Conservation (phyloP, 169 alveolate genomes). For the Babesia bigemina region DNA sequence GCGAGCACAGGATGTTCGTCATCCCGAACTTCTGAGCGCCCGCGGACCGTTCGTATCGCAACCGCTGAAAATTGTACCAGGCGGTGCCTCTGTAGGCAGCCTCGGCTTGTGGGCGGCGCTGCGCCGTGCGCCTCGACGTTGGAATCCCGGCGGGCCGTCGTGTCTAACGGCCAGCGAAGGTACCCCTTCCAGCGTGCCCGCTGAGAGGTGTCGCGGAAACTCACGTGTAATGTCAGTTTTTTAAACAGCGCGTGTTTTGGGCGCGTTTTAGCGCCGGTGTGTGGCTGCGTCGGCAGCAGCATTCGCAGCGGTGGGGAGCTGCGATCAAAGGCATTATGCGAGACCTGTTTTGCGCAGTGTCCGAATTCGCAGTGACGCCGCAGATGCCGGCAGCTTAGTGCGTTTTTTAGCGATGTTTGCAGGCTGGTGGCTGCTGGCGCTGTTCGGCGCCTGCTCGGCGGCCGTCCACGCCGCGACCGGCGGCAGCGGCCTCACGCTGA, state of each 20-base stretch:
- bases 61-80: too few species aligned
- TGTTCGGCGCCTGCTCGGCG: conserved; percentile 21
- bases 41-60: too few species aligned
- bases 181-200: too few species aligned
- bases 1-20: conserved; percentile 10
- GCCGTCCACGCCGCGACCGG: conserved; percentile 4
- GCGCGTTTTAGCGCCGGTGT: neutral
- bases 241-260: neutral
- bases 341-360: neutral
- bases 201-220: too few species aligned
- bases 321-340: neutral
- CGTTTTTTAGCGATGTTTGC: neutral
- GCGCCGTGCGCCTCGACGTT: neutral
- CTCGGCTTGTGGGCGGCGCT: too few species aligned
- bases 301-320: neutral
- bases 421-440: conserved; percentile 9
- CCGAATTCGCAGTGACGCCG: neutral
- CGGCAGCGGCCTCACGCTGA: conserved; percentile 18
- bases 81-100: too few species aligned
- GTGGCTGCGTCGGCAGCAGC: neutral
- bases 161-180: too few species aligned
- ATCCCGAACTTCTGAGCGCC: neutral
- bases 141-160: neutral
- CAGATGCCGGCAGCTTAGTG: conserved; percentile 1
- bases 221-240: too few species aligned